Evolutionary conservation across 352 stramenopile genomes (phyloP), one percentile per base, ranked within the genome.

Genomic region (Globisporangium parvum): DNA sequence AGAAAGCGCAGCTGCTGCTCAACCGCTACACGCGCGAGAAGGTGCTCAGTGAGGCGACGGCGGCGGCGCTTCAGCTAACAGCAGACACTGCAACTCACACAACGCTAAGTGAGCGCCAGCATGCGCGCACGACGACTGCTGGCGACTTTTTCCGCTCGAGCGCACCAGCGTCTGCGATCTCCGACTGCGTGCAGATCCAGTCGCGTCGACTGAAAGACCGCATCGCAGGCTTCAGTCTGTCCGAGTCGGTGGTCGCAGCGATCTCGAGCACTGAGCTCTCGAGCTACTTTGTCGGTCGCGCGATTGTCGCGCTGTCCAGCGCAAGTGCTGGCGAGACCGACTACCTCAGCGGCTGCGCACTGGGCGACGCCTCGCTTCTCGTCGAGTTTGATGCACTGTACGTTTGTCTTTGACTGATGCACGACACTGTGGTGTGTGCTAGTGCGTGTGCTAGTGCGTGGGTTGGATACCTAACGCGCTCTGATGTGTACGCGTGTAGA

Each of bases 211-310:
- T 80, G 23, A 64, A 64, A 44, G 67, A 73, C 28, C 68, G 71
- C 20, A 61, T 75, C 45, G 28, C 60, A 48, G 71, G 71, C 14
- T 59, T 80, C 21, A 6, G n/a, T 14, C 73, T 71, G n/a, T 66
- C 53, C 5, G 51, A 69, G 48, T 55, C 62, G 8, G 63, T 55
- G 11, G 45, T 77, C 37, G 24, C 46, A 28, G 47, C 23, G 11
- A 46, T 80, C 40, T 28, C 50, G 18, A 69, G 31, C 42, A 44
- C 58, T 18, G 55, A 60, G 12, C 57, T 80, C 42, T 40, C 58
- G 17, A 65, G 58, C 24, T 77, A 63, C 28, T 75, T 80, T 56
- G 60, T 80, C 37, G 69, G 71, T 21, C 66, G 69, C 5, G 61
- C 67, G 17, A 41, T 77, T 18, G 44, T 71, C 18, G 60, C 63